Percentiles rank a stretch among this genome's conserved stretches.
Conservation (phyloP, 352 stramenopile species). For the Phytophthora pinifolia region DNA sequence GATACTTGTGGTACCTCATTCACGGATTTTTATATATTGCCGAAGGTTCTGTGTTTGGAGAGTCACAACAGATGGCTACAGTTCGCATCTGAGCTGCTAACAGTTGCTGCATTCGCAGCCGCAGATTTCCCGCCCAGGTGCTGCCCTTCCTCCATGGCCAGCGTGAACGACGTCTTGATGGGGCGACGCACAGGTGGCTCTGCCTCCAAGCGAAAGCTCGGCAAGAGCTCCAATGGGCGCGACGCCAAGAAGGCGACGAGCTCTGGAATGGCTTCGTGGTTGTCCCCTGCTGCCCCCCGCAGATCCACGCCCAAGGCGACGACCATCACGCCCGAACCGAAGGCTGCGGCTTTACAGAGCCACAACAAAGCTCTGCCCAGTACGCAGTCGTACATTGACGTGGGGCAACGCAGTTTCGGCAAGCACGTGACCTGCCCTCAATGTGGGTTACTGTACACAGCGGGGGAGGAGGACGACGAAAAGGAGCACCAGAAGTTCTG, state of each 20-base stretch:
- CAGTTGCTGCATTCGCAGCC: conserved; percentile 1
- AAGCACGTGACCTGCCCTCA: conserved; percentile 53
- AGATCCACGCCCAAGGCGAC: conserved; percentile 8
- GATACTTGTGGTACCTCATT: not conserved
- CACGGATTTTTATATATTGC: not conserved
- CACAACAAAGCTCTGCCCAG: conserved; percentile 14
- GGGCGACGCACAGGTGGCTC: conserved; percentile 22
- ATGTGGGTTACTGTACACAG: conserved; percentile 75
- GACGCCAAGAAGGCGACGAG: conserved; percentile 19
- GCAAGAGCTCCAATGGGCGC: not conserved
- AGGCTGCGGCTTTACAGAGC: conserved; percentile 8
- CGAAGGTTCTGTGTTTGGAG: not conserved
- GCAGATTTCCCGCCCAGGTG: too few relatives aligned
- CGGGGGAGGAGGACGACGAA: conserved; percentile 72
- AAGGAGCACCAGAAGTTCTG: conserved; percentile 71
- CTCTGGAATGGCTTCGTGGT: conserved; percentile 13
- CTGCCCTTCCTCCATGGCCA: too few relatives aligned
- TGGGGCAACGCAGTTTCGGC: conserved; percentile 75
- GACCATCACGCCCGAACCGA: conserved; percentile 24
- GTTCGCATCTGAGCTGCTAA: conserved; percentile 1
- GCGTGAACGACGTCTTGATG: conserved; percentile 55
- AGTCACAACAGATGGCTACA: conserved; percentile 8
- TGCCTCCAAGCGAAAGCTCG: conserved; percentile 41
- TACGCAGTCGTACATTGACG: conserved; percentile 71
- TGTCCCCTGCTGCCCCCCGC: conserved; percentile 18